Evolutionary conservation across 106 monocot species (phyloP).

Genomic region (Phalaenopsis aphrodite): DNA sequence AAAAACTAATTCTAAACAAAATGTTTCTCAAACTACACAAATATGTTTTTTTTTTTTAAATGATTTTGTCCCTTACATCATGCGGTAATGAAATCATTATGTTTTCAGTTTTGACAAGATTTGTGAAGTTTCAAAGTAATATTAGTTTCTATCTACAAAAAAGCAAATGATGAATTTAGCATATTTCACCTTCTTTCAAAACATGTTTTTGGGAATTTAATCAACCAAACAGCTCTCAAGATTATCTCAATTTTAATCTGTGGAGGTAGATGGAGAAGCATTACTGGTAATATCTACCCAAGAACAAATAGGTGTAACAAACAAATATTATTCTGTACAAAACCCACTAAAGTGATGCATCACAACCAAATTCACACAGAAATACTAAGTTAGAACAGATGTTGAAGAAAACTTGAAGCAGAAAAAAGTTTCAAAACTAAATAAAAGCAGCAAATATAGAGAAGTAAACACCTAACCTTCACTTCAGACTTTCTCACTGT

Average conservation of each 20-base stretch:
- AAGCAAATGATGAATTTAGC: neutral
- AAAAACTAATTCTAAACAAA: too few species aligned
- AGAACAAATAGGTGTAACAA: neutral
- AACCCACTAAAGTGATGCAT: neutral
- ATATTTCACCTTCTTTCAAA: neutral
- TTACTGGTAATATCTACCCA: too few species aligned
- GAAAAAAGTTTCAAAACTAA: neutral
- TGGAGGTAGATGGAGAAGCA: too few species aligned
- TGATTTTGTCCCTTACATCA: too few species aligned
- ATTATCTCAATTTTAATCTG: too few species aligned
- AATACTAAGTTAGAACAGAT: neutral
- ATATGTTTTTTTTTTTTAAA: too few species aligned
- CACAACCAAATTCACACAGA: neutral
- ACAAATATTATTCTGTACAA: neutral
- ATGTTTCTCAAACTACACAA: too few species aligned
- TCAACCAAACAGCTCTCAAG: neutral
- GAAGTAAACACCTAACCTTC: slow-evolving; percentile 16
- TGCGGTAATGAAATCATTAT: too few species aligned
- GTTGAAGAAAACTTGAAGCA: too few species aligned
- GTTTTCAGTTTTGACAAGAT: too few species aligned
- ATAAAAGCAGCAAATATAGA: neutral
- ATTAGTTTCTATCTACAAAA: neutral
- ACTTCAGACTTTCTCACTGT: slow-evolving; percentile 41
- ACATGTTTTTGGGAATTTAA: neutral
- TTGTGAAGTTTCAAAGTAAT: neutral